These are phyloP conservation scores for Calocera cornea DNA, from an alignment of 768 basidiomycete genomes.

Conservation along the genomic window DNA sequence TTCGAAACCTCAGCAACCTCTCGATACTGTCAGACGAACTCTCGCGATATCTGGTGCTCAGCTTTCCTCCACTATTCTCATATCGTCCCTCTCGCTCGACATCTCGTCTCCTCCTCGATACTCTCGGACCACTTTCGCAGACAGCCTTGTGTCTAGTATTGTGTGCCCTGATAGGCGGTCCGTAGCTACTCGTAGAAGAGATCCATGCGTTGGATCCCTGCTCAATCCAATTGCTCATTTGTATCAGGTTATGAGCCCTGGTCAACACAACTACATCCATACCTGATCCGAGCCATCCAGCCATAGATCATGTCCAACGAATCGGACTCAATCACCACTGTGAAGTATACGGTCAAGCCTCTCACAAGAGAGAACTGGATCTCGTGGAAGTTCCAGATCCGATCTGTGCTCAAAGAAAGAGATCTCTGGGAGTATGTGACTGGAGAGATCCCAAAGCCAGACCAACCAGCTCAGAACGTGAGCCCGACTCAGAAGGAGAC, in stretches of 20 bases:
- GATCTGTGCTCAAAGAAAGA: neutral
- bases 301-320: neutral
- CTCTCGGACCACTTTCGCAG: no score
- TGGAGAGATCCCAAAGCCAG: neutral
- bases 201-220: neutral
- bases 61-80: no score
- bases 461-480: neutral
- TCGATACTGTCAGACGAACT: no score
- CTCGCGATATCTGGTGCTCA: no score
- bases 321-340: neutral
- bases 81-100: no score
- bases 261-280: neutral
- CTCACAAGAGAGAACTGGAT: neutral
- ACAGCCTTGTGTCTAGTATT: no score
- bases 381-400: neutral
- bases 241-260: neutral
- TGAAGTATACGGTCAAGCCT: neutral
- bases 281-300: neutral
- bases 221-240: neutral
- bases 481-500: neutral
- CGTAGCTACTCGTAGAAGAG: neutral
- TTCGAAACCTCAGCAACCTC: no score
- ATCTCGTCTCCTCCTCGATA: no score
- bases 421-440: neutral
- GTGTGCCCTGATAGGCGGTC: no score